Conservation (phyloP, 176 grass and related monocot species). For the Panicum miliaceum region DNA sequence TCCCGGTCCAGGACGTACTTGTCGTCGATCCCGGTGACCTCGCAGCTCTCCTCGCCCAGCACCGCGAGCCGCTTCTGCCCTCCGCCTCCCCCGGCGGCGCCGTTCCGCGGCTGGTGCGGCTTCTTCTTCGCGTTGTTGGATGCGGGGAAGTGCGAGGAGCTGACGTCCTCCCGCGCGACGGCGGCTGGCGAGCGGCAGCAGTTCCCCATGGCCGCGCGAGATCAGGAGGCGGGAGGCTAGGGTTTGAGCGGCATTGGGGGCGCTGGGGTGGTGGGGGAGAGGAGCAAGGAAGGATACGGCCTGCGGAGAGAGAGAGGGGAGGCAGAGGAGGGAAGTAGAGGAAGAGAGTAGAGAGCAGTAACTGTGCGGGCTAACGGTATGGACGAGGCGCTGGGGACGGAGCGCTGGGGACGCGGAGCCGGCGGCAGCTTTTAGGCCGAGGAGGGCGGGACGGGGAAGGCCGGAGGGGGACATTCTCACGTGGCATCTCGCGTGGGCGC, state of each 20-base stretch:
- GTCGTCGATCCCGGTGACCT: slow-evolving; percentile 71
- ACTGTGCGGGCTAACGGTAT: slow-evolving; percentile 58
- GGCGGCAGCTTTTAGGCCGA: slow-evolving; percentile 30
- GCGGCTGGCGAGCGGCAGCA: slow-evolving; percentile 97
- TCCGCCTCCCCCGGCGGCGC: slow-evolving; percentile 30
- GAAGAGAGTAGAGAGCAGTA: slow-evolving; percentile 29
- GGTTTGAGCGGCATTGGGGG: slow-evolving; percentile 59
- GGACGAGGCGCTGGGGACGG: slow-evolving; percentile 27
- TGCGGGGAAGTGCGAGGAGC: slow-evolving; percentile 72
- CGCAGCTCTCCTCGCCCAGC: slow-evolving; percentile 60
- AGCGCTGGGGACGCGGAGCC: slow-evolving; percentile 41
- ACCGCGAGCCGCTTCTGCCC: slow-evolving; percentile 75
- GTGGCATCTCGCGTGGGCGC: slow-evolving; percentile 7
- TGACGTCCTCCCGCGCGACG: slow-evolving; percentile 90
- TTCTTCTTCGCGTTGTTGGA: slow-evolving; percentile 62
- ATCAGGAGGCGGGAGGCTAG: slow-evolving; percentile 50
- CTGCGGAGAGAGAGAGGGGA: slow-evolving; percentile 10
- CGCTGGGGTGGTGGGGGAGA: slow-evolving; percentile 7
- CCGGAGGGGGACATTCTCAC: slow-evolving; percentile 16
- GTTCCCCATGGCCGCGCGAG: slow-evolving; percentile 76
- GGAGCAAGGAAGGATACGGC: slow-evolving; percentile 1
- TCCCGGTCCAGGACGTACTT: slow-evolving; percentile 86
- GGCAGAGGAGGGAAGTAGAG: neutral
- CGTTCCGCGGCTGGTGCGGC: slow-evolving; percentile 59
- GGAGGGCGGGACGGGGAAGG: neutral